These are phyloP conservation scores for Sporobolomyces phaffii DNA, from an alignment of 768 basidiomycete species.

Conservation along the genomic window DNA sequence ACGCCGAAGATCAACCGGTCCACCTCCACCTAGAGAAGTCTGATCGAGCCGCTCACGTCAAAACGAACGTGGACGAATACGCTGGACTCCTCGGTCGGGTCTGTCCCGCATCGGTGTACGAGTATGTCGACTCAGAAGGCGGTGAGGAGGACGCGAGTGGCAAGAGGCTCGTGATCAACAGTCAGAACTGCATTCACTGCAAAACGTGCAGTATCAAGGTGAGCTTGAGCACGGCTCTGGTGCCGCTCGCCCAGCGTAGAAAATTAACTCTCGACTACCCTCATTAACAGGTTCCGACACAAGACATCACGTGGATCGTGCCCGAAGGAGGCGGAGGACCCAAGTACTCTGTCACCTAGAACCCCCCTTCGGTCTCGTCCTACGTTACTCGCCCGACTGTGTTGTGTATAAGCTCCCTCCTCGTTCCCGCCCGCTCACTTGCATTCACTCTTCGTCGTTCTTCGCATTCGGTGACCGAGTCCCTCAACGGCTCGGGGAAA, in stretches of 20 bases:
- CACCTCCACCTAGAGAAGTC: conserved; percentile 60
- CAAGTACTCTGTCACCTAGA: conserved; percentile 56
- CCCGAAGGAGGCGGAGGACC: conserved; percentile 96
- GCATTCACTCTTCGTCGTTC: too few species aligned
- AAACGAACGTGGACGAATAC: conserved; percentile 67
- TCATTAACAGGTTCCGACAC: conserved; percentile 67
- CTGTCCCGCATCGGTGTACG: conserved; percentile 94
- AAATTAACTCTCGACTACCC: too few species aligned
- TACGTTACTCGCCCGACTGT: not conserved
- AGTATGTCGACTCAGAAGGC: conserved; percentile 70
- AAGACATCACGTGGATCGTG: conserved; percentile 94
- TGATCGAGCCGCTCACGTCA: conserved; percentile 61
- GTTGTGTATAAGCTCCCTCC: not conserved
- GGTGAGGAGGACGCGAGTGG: conserved; percentile 60
- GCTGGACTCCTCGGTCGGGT: conserved; percentile 81
- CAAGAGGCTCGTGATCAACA: conserved; percentile 89
- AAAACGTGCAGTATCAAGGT: conserved; percentile 87
- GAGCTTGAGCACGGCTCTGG: too few species aligned
- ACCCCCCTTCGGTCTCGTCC: not conserved
- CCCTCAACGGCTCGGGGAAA: too few species aligned
- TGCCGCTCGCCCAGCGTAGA: too few species aligned
- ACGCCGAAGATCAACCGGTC: conserved; percentile 90
- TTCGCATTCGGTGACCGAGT: too few species aligned
- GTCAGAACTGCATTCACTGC: conserved; percentile 55
- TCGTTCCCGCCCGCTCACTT: not conserved